phyloP scores from a whole-genome alignment of 139 green algal species.

The Monoraphidium neglectum region DNA sequence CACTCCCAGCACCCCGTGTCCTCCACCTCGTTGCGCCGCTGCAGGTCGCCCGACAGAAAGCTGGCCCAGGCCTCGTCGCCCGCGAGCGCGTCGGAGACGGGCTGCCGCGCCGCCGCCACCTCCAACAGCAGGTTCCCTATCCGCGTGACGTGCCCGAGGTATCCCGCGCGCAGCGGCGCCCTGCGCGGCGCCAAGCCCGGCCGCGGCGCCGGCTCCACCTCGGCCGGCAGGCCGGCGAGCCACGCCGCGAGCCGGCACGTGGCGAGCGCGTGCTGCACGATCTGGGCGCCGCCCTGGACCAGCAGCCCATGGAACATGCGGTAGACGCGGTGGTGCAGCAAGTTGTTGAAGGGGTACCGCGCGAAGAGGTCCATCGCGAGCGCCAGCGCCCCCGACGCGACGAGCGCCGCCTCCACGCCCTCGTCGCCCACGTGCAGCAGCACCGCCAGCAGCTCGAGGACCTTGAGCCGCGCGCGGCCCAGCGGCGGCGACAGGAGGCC shows the following conservation, averaged over 20 bases:
- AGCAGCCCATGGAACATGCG: conserved; percentile 60
- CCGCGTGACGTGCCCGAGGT: conserved; percentile 83
- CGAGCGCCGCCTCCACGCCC: conserved; percentile 57
- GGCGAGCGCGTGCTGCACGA: conserved; percentile 71
- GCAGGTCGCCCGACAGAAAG: conserved; percentile 45
- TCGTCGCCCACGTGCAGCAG: conserved; percentile 69
- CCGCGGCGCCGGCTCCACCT: conserved; percentile 43
- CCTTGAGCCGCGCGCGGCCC: conserved; percentile 72
- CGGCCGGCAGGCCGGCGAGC: conserved; percentile 58
- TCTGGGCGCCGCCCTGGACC: conserved; percentile 25
- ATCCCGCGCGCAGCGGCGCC: conserved; percentile 70
- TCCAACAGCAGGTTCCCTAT: conserved; percentile 60
- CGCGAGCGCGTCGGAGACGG: conserved; percentile 42
- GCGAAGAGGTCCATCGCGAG: conserved; percentile 75
- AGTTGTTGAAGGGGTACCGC: conserved; percentile 90
- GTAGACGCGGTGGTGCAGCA: conserved; percentile 79
- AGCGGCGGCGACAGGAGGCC: conserved; percentile 75
- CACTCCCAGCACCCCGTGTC: conserved; percentile 66
- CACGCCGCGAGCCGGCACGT: conserved; percentile 67
- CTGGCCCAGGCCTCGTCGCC: conserved; percentile 45
- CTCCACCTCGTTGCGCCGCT: conserved; percentile 50
- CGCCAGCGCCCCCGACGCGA: conserved; percentile 52
- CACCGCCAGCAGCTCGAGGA: conserved; percentile 79
- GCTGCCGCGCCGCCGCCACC: conserved; percentile 10
- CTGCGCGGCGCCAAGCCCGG: conserved; percentile 37